Base-by-base conservation (phyloP, 352 stramenopile species). In the Globisporangium yorkense region DNA sequence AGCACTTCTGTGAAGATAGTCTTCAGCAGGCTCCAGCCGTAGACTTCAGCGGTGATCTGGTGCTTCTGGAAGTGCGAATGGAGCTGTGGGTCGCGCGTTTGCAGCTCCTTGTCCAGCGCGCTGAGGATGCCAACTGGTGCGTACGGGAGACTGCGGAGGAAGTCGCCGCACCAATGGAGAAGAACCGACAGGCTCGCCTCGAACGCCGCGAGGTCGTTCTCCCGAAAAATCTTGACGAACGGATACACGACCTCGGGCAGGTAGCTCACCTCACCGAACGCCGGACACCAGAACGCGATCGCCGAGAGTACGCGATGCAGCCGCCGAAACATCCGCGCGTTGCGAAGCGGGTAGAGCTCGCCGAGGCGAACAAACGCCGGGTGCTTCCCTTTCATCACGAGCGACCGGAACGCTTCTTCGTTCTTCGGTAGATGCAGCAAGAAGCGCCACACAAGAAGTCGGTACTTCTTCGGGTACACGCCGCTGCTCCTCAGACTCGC, bases 1-100 rank as follows among this genome's bases (percentile, higher is more conserved):
- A 98, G 60, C 1, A 96, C 89, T 68, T 97, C 89, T 0, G 82
- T 95, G 61, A 97, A 96, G 46, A 94, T 72, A 15, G 80, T 88
- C 53, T 88, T 77, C 6, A 97, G 74, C 40, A 97, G 70, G 54
- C 84, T 89, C 89, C 89, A 97, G 24, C 67, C 84, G 50, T 84
- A 96, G 1, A 79, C 49, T 40, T 92, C 81, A 9, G 73, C 68
- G n/a, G 54, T 71, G 50, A 93, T 57, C 59, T 76, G 56, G 39
- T 87, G 77, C 50, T 74, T 75, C 13, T 77, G 71, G 59, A 97
- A 87, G 66, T 97, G 88, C 44, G 79, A 71, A 37, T 82, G 67
- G 2, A 97, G 73, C 39, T 90, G 74, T 20, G 74, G 62, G 53
- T 97, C 89, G 43, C 75, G 59, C 21, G 61, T 67, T 59, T 86